Evolutionary conservation across 2,329 filamentous ascomycete species (phyloP).

Genomic region (Microthyrium microscopicum): DNA sequence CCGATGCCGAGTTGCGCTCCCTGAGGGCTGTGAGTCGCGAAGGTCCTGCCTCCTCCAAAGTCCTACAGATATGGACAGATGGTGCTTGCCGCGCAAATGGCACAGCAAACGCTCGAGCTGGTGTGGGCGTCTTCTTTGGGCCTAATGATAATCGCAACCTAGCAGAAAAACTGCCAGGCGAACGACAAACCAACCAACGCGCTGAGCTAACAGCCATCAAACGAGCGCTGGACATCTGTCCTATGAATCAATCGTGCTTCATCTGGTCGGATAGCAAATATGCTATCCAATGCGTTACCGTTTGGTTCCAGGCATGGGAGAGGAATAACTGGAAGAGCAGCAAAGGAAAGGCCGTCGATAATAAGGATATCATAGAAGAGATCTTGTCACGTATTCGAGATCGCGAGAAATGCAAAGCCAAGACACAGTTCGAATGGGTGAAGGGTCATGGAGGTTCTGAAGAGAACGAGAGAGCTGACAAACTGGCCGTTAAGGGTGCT

Average conservation of each 20-base stretch:
- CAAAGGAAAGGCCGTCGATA: conserved; percentile 57
- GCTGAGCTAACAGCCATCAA: conserved; percentile 85
- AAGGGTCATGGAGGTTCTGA: conserved; percentile 62
- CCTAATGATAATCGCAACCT: conserved; percentile 46
- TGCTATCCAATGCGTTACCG: conserved; percentile 72
- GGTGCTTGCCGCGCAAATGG: conserved; percentile 46
- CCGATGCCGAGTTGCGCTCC: conserved; percentile 27
- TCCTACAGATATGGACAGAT: conserved; percentile 44
- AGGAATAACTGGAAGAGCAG: conserved; percentile 63
- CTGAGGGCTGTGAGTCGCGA: conserved; percentile 29
- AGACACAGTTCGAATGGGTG: conserved; percentile 69
- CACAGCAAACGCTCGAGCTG: conserved; percentile 35
- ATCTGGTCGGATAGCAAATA: conserved; percentile 88
- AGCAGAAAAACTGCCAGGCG: conserved; percentile 58
- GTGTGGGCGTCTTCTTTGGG: conserved; percentile 50
- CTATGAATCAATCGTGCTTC: conserved; percentile 48
- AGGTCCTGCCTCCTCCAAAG: conserved; percentile 2
- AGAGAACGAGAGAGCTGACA: conserved; percentile 71
- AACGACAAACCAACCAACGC: conserved; percentile 79
- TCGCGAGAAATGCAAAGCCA: conserved; percentile 40
- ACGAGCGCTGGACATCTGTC: conserved; percentile 62
- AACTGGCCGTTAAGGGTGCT: conserved; percentile 54
- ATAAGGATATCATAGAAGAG: conserved; percentile 65
- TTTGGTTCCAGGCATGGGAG: conserved; percentile 69
- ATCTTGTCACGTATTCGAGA: conserved; percentile 57